Evolutionary conservation across 345 rosid species (phyloP).

Genomic region (Arabis hirsuta): DNA sequence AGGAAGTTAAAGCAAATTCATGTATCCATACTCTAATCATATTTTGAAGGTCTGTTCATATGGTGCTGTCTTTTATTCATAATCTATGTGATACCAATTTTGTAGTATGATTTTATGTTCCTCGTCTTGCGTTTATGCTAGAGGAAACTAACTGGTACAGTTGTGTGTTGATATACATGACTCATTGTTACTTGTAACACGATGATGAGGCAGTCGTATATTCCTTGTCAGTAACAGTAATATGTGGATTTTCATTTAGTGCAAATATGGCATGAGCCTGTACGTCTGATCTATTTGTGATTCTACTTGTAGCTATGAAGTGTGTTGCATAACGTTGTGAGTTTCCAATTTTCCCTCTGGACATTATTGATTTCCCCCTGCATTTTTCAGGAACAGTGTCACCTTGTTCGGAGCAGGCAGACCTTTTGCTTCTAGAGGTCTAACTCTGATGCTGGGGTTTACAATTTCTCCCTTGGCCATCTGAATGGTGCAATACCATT

Average conservation of each 20-base stretch:
- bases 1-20: conserved; percentile 25
- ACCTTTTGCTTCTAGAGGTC: conserved; percentile 53
- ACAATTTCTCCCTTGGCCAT: conserved; percentile 34
- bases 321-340: conserved; percentile 29
- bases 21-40: conserved; percentile 33
- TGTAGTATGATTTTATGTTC: conserved; percentile 9
- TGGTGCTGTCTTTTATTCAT: conserved; percentile 5
- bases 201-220: conserved; percentile 24
- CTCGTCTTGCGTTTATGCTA: background rate
- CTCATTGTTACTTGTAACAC: conserved; percentile 23
- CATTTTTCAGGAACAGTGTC: conserved; percentile 66
- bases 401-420: conserved; percentile 47
- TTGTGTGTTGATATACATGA: conserved; percentile 25
- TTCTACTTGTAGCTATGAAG: conserved; percentile 15
- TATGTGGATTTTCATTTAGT: conserved; percentile 21
- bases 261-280: conserved; percentile 17
- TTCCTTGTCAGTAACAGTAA: conserved; percentile 10
- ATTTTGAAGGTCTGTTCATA: conserved; percentile 14
- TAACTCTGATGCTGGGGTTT: conserved; percentile 53
- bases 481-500: conserved; percentile 44
- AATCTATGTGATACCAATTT: conserved; percentile 3
- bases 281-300: conserved; percentile 21
- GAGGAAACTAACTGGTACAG: background rate
- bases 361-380: conserved; percentile 54
- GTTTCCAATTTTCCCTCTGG: conserved; percentile 36